A percentile compares a stretch with the other conserved stretches of the same genome.
Conservation (phyloP, 2,329 filamentous ascomycete species). For the Trichoderma afroharzianum region DNA sequence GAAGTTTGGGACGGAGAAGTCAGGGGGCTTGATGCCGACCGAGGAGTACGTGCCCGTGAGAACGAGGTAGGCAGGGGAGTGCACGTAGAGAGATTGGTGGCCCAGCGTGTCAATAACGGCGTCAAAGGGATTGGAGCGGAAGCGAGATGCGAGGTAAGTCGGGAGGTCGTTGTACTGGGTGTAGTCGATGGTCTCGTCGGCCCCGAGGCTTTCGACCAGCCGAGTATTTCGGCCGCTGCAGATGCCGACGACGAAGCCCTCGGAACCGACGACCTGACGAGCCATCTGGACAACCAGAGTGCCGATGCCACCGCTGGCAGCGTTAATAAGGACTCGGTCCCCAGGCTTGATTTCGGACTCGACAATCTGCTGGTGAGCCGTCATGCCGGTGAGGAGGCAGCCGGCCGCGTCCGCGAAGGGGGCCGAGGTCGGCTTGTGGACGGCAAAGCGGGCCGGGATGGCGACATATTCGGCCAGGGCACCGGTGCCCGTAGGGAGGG, state of each 20-base stretch:
- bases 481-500: constrained; percentile 35
- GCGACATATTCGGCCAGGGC: constrained; percentile 40
- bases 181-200: constrained; percentile 49
- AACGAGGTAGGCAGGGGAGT: constrained; percentile 39
- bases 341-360: constrained; percentile 37
- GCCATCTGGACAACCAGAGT: constrained; percentile 44
- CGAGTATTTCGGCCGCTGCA: constrained; percentile 46
- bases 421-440: constrained; percentile 30
- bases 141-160: constrained; percentile 31
- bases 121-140: constrained; percentile 35
- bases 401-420: constrained; percentile 35
- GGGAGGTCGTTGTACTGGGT: constrained; percentile 35
- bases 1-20: constrained; percentile 30
- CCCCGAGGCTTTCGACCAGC: constrained; percentile 45
- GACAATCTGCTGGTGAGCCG: constrained; percentile 37
- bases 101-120: constrained; percentile 50
- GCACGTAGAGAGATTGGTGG: constrained; percentile 42
- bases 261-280: constrained; percentile 34
- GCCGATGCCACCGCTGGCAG: constrained; percentile 50
- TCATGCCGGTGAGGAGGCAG: constrained; percentile 37
- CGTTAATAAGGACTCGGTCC: constrained; percentile 45
- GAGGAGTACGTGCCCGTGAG: constrained; percentile 38
- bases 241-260: constrained; percentile 43
- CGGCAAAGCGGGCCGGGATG: constrained; percentile 33
- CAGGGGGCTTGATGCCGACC: constrained; percentile 38